Base-by-base conservation (phyloP, 1,139 yeast species). In the Candida tropicalis region DNA sequence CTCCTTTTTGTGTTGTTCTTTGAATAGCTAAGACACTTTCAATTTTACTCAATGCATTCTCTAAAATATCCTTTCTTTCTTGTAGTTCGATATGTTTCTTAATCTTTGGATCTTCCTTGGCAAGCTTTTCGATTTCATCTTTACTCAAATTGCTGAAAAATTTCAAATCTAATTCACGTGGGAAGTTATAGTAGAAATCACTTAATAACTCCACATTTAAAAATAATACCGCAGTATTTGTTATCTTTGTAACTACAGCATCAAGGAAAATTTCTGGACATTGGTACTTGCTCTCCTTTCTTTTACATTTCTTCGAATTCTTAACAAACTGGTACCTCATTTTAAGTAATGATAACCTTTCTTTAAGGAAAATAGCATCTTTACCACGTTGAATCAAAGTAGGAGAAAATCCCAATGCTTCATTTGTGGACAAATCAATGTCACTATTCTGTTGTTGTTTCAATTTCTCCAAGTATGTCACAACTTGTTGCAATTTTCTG, bases 251-350 rank as follows among this genome's bases (percentile, higher is more conserved):
- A 36, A 95, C 86, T 4, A 93, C 97, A 3, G 91, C 96, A 59
- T 90, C 96, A 60, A 93, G 71, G 55, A 91, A 95, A 4, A 91
- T 79, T 62, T 95, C 99, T 0, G 99, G 99, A 60, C 99, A 95
- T 55, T 84, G 85, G 60, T 84, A 89, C 64, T 88, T 91, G 63
- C 85, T 88, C 39, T 82, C 89, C 56, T 87, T 87, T 48, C 76
- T 72, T 54, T 81, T 82, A 69, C 99, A 93, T 51, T 68, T 71
- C 53, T 81, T 80, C 18, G 85, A 81, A 23, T 86, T 81, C 58
- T 86, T 87, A 44, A 93, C 68, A 41, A 90, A 84, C 49, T 78
- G 84, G 59, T 91, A 70, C 54, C 99, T 76, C 79, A 90, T 77
- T 45, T 81, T 77, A 45, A 95, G 66, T 25, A 91, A 70, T 11